Base-by-base conservation (phyloP, 139 green algal species). In the Deuterostichococcus epilithicus region DNA sequence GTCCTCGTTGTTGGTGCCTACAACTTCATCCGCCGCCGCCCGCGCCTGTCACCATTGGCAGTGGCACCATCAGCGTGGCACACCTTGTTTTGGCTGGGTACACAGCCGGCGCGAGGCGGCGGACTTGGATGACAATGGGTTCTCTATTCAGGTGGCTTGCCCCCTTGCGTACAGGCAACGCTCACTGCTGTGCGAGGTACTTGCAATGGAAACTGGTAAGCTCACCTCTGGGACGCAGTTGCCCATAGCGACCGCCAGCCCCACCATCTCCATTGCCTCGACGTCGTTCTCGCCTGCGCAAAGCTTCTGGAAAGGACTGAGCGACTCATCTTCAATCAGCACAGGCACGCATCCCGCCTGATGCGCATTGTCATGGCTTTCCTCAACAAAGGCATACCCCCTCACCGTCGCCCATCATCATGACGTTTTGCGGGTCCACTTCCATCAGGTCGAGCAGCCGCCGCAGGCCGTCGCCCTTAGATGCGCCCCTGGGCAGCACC, bases 201-300 rank as follows among this genome's bases (percentile, higher is more conserved):
- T 36, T 26, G 15, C 23, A 13, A 68, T 23, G 8, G 42, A 23
- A 13, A 52, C 42, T 52, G 42, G 42, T 68, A 30, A 28, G 15
- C 15, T 42, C 15, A 33, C 3, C 34, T 52, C 37, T 10, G 35
- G 68, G 34, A 72, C 32, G 35, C 1, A 22, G 4, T 58, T n/a
- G n/a, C 35, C 20, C 67, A 34, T 26, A 70, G 70, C 58, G 13
- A n/a, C 15, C 18, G 52, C 8, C 52, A 63, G 52, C 10, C 52
- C 52, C 52, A 85, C 91, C 89, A 98, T 95, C 73, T 90, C 52
- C 60, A 98, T 81, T 90, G 98, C 97, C 77, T 98, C 90, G 3
- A 93, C 44, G 81, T 97, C 93, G 79, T 97, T 97, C 76, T 97
- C 91, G 3, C 84, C 74, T 32, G n/a, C n/a, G n/a, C n/a, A n/a